Evolutionary conservation across 2,329 filamentous ascomycete species (phyloP), one percentile per base, ranked within the genome.

Genomic region (Albifimbria verrucaria): DNA sequence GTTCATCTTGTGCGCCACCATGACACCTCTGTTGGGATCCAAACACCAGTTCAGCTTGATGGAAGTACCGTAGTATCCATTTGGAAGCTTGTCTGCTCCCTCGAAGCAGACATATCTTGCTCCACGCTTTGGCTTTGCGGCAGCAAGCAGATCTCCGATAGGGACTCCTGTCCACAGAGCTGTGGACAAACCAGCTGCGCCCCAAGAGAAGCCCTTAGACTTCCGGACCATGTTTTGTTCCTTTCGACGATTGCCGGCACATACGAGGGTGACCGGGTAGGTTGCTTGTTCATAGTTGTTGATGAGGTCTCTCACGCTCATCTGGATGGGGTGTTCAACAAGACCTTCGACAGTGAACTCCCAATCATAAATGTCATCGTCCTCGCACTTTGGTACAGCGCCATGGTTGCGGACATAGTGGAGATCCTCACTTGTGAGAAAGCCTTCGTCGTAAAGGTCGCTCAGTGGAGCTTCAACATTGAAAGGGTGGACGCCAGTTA

Each of bases 401-500:
- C 92, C 92, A 74, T 97, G 92, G 64, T 96, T 97, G 32, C 92
- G 79, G 9, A 97, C 92, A 68, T 95, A 97, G 72, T 96, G 94
- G 1, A 97, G 76, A 61, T 96, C 88, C 12, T 91, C 88, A 39
- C 87, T 90, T 1, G 92, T 97, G 36, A 97, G 75, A 65, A 96
- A 96, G 0, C 92, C 91, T 73, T 81, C 76, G 45, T 93, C 81
- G 69, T 86, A 96, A 1, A 96, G 76, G 17, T 85, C 84, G 51
- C 83, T 89, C 9, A 97, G 73, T 0, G 92, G 92, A 10, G 92
- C 82, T 71, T 97, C 92, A 48, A 89, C 87, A 62, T 97, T 97
- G 76, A 95, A 96, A 1, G 92, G 92, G 69, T 96, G 92, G 6
- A 90, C 81, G 22, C 92, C 92, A 11, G 92, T 97, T 15, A 97